Conservation (phyloP, 176 grass and related monocot genomes). For the Microstegium vimineum region DNA sequence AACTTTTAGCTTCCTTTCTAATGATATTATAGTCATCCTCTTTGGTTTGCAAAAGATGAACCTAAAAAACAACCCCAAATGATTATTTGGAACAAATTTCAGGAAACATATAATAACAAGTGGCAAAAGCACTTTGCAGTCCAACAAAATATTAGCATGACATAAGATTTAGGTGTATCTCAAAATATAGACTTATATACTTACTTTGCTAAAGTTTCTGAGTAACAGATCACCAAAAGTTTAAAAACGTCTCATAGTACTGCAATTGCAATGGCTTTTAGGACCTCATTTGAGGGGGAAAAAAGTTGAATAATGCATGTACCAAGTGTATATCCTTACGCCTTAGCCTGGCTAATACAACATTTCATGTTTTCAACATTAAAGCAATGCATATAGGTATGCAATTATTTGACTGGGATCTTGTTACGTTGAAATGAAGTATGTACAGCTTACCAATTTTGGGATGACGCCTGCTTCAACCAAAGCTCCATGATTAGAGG, state of each 20-base stretch:
- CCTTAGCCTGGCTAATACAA: background rate
- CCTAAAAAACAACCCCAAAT: conserved; percentile 30
- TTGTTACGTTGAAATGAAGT: background rate
- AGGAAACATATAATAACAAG: conserved; percentile 5
- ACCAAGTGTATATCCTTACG: background rate
- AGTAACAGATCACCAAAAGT: background rate
- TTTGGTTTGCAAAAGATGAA: conserved; percentile 48
- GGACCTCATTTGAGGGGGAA: background rate
- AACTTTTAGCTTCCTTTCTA: conserved; percentile 58
- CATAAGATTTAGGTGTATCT: background rate
- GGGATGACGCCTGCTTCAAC: conserved; percentile 63
- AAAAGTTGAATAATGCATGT: background rate
- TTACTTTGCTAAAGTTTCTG: background rate
- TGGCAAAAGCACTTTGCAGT: background rate
- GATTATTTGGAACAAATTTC: conserved; percentile 29
- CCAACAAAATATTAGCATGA: background rate
- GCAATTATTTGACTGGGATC: conserved; percentile 6
- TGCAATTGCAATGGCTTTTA: background rate
- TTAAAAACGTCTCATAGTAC: background rate
- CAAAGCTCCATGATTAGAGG: conserved; percentile 38
- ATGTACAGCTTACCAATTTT: conserved; percentile 59
- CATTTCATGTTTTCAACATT: background rate
- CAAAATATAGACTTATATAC: background rate
- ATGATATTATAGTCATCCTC: conserved; percentile 55
- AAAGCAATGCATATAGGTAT: background rate